Conservation (phyloP, 1,284 basidiomycete species). For the Cutaneotrichosporon sp. region DNA sequence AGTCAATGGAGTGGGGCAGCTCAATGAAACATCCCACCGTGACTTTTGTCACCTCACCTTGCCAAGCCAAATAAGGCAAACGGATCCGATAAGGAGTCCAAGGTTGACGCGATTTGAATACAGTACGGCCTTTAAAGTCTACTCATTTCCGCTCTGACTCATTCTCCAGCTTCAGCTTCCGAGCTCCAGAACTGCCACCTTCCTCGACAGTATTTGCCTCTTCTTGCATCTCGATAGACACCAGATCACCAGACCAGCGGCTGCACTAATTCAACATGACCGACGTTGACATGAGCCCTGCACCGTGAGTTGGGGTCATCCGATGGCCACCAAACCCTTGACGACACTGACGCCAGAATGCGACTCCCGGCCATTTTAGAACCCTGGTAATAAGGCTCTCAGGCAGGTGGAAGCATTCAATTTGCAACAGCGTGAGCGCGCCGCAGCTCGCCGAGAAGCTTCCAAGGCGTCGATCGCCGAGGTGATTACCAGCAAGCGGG, state of each 20-base stretch:
- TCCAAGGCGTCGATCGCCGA: slow-evolving; percentile 12
- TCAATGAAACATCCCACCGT: neutral
- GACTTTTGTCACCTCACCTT: too few relatives aligned
- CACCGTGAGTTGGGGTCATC: slow-evolving; percentile 12
- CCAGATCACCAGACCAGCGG: neutral
- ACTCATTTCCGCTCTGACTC: neutral
- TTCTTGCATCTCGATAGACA: neutral
- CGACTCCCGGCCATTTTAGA: slow-evolving; percentile 52
- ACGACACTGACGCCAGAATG: slow-evolving; percentile 30
- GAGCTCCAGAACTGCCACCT: neutral
- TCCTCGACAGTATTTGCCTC: neutral
- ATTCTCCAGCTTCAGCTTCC: too few relatives aligned
- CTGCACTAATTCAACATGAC: slow-evolving; percentile 10
- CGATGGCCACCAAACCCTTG: neutral
- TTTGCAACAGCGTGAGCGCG: slow-evolving; percentile 49
- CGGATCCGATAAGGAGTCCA: too few relatives aligned
- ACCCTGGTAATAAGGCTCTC: slow-evolving; percentile 37
- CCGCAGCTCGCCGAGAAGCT: slow-evolving; percentile 31
- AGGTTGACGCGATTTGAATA: neutral
- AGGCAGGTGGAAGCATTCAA: slow-evolving; percentile 47
- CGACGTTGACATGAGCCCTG: slow-evolving; percentile 11
- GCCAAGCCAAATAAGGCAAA: too few relatives aligned
- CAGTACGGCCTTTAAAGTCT: neutral
- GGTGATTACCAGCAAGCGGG: slow-evolving; percentile 13
- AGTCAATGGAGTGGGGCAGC: neutral